Base-by-base conservation (phyloP, 192 early-diverging fungal genomes). In the Diversispora epigaea region DNA sequence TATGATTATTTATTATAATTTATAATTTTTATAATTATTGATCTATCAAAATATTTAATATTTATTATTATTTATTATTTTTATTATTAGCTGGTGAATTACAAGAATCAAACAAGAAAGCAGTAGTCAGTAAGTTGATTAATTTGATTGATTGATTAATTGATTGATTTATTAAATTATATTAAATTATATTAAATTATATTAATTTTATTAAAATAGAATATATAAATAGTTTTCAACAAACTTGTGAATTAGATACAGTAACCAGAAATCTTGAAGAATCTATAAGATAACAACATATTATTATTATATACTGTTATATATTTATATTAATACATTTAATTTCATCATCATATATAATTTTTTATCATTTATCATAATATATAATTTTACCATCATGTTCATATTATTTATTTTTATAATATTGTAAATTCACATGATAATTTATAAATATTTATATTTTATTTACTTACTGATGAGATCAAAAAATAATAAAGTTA, bases 21-120 rank as follows among this genome's bases (percentile, higher is more conserved):
- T 2, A 8, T 50, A 4, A 54, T 17, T 17, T 54, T 54, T 54
- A 17, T 54, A 14, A 54, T 17, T 54, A 69, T n/a, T 17, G 4
- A 17, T 4, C 11, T 52, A 17, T 52, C 17, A 11, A 4, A 50
- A 12, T 8, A 12, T 12, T 4, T 50, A 50, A 50, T 50, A 12
- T 50, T 12, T 50, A 50, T 50, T 50, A 50, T 12, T 50, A 2
- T 14, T 50, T 2, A 8, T 50, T 50, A 54, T 17, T 17, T 54
- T 54, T 54, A 17, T 54, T 54, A 54, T 17, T 54, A 69, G 68
- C 40, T 52, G 68, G 68, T 47, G 68, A 69, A 4, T 45, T 69
- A 44, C 68, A 69, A 69, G 68, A 69, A 69, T 47, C 68, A 12
- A 49, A 22, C 21, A 47, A 19, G 21, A 69, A 69, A 55, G 47